These are phyloP conservation scores for Truncatella angustata DNA, from an alignment of 2,329 filamentous ascomycete genomes.

Conservation along the genomic window DNA sequence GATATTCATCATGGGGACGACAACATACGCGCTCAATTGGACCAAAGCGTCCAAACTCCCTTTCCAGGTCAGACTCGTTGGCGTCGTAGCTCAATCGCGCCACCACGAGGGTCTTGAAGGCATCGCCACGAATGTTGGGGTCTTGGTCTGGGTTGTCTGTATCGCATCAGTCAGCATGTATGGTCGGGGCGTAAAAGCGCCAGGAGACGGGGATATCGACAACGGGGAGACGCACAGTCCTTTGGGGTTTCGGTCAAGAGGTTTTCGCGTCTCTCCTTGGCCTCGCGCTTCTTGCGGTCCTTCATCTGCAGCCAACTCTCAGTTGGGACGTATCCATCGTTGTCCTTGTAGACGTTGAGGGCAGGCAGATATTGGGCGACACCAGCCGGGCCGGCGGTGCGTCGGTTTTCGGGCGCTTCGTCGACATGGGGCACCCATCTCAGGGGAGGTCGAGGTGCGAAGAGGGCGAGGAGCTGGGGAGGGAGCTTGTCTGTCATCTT, in stretches of 20 bases:
- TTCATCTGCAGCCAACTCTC: slow-evolving; percentile 91
- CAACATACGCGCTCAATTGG: slow-evolving; percentile 81
- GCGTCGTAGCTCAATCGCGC: slow-evolving; percentile 86
- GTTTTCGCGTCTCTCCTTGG: slow-evolving; percentile 65
- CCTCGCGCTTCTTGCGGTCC: slow-evolving; percentile 81
- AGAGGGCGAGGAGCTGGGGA: slow-evolving; percentile 87
- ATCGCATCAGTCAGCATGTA: slow-evolving; percentile 17
- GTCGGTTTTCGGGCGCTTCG: slow-evolving; percentile 77
- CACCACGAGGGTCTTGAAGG: slow-evolving; percentile 93
- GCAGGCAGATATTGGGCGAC: slow-evolving; percentile 73
- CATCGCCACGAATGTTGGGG: slow-evolving; percentile 85
- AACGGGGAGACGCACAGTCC: slow-evolving; percentile 49
- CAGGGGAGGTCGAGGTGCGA: slow-evolving; percentile 88
- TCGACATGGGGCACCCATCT: slow-evolving; percentile 85
- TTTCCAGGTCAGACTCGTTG: slow-evolving; percentile 84
- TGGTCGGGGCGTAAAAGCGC: not conserved
- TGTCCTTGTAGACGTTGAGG: slow-evolving; percentile 74
- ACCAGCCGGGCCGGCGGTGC: slow-evolving; percentile 70
- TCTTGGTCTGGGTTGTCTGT: slow-evolving; percentile 81
- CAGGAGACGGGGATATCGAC: not conserved
- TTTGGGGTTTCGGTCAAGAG: slow-evolving; percentile 62
- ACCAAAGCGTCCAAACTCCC: slow-evolving; percentile 90
- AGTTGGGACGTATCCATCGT: slow-evolving; percentile 73
- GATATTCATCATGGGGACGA: not conserved
- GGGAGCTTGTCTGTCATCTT: slow-evolving; percentile 95